Evolutionary conservation across 352 stramenopile species (phyloP).

Genomic region (Phytopythium sindhum): DNA sequence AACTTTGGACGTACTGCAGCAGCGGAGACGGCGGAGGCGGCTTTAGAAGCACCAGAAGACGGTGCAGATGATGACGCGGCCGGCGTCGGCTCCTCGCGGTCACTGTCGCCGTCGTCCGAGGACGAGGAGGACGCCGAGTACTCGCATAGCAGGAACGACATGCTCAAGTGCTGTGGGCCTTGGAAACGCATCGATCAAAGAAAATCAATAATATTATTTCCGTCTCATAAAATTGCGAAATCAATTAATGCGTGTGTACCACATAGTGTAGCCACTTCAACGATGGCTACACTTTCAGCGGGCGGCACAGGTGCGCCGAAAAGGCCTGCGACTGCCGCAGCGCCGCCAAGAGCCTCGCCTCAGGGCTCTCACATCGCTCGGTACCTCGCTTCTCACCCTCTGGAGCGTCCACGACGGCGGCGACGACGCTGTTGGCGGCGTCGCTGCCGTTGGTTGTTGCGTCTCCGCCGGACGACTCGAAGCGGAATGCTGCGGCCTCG

Average conservation of each 20-base stretch:
- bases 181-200: too few species aligned
- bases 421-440: constrained; percentile 15
- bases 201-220: too few species aligned
- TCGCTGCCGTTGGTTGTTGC: neutral
- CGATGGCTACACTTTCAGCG: constrained; percentile 4
- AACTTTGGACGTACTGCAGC: constrained; percentile 3
- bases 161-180: neutral
- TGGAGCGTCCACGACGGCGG: constrained; percentile 49
- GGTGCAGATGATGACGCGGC: neutral
- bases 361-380: constrained; percentile 28
- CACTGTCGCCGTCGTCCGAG: constrained; percentile 26
- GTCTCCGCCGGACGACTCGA: constrained; percentile 19
- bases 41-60: neutral
- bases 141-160: constrained; percentile 56
- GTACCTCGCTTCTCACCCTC: constrained; percentile 18
- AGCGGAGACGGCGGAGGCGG: neutral
- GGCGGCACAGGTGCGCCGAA: constrained; percentile 30
- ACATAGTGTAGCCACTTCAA: neutral
- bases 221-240: too few species aligned
- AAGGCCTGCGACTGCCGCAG: constrained; percentile 61
- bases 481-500: constrained; percentile 61
- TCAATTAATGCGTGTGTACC: neutral
- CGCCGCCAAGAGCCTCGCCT: constrained; percentile 35
- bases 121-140: constrained; percentile 61
- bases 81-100: neutral